phyloP scores from a whole-genome alignment of 352 stramenopile genomes.

The Globisporangium iwayamae region DNA sequence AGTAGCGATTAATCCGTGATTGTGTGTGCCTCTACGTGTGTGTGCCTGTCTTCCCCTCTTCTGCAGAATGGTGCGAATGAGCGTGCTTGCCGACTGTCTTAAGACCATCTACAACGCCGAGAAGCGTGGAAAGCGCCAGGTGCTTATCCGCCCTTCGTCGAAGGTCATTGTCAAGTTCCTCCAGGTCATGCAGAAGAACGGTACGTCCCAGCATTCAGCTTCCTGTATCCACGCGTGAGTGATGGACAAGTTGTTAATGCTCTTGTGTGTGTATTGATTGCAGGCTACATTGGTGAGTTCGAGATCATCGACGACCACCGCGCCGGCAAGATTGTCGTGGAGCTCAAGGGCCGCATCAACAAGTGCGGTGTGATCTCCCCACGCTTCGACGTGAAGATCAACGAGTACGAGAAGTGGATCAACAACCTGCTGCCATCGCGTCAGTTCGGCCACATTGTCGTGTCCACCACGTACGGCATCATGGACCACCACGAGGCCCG shows the following conservation, averaged over 20 bases:
- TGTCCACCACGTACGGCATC: constrained; percentile 89
- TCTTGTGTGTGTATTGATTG: not conserved
- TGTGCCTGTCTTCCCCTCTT: constrained; percentile 10
- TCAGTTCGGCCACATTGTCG: constrained; percentile 98
- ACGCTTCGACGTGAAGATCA: constrained; percentile 96
- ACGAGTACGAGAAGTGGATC: constrained; percentile 99
- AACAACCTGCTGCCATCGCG: constrained; percentile 98
- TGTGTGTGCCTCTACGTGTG: constrained; percentile 18
- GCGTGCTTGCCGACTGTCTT: constrained; percentile 98
- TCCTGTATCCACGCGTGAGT: not conserved
- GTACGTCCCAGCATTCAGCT: constrained; percentile 41
- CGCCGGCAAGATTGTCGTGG: constrained; percentile 98
- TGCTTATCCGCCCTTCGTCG: constrained; percentile 98
- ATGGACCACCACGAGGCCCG: constrained; percentile 94
- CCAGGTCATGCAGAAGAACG: constrained; percentile 99
- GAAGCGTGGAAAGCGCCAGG: constrained; percentile 99
- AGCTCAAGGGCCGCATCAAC: constrained; percentile 99
- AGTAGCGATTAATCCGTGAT: constrained; percentile 42
- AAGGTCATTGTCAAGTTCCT: constrained; percentile 99
- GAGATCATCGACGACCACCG: constrained; percentile 99
- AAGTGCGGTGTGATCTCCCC: constrained; percentile 99
- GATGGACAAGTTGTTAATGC: not conserved
- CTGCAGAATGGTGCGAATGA: constrained; percentile 99
- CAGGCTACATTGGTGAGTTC: constrained; percentile 99
- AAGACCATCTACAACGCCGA: constrained; percentile 99